These are phyloP conservation scores for Fusarium sp. DNA, from an alignment of 2,329 filamentous ascomycete genomes.

Conservation along the genomic window DNA sequence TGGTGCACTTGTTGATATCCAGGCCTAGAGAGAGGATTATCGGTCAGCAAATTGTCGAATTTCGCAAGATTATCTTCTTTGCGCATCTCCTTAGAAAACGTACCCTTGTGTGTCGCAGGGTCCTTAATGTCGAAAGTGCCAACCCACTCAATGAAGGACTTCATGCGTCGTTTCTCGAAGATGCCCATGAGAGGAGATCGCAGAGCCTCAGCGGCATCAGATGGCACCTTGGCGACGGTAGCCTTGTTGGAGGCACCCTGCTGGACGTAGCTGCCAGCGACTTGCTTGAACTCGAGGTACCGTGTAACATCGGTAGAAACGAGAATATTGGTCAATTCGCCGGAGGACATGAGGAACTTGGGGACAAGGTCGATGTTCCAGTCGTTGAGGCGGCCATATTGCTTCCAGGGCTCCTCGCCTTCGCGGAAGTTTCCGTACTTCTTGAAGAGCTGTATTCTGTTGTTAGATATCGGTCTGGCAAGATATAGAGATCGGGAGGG, in stretches of 20 bases:
- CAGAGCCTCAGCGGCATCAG: constrained; percentile 89
- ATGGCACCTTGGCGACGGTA: constrained; percentile 96
- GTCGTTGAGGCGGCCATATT: constrained; percentile 95
- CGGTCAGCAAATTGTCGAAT: constrained; percentile 19
- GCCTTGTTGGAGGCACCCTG: constrained; percentile 84
- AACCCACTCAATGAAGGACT: constrained; percentile 96
- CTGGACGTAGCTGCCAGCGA: constrained; percentile 96
- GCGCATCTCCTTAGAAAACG: constrained; percentile 36
- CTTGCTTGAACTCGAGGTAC: constrained; percentile 93
- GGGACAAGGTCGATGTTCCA: constrained; percentile 99
- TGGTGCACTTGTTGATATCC: constrained; percentile 79
- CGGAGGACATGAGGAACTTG: constrained; percentile 98
- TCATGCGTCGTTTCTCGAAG: constrained; percentile 97
- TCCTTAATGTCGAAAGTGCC: constrained; percentile 86
- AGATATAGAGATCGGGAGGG: constrained; percentile 20
- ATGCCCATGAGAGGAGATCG: constrained; percentile 95
- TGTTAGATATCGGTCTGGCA: constrained; percentile 37
- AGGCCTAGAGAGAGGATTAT: constrained; percentile 66
- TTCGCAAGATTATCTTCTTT: not conserved
- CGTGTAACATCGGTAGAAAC: constrained; percentile 92
- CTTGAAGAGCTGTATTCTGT: constrained; percentile 80
- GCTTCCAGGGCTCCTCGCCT: constrained; percentile 95
- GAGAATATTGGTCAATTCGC: constrained; percentile 97
- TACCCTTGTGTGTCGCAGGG: constrained; percentile 88
- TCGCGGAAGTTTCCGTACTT: constrained; percentile 85